Percentiles rank a stretch among this genome's conserved stretches.
These are phyloP conservation scores for Calamus simplicifolius DNA, from an alignment of 176 grass and related monocot species.

Conservation along the genomic window DNA sequence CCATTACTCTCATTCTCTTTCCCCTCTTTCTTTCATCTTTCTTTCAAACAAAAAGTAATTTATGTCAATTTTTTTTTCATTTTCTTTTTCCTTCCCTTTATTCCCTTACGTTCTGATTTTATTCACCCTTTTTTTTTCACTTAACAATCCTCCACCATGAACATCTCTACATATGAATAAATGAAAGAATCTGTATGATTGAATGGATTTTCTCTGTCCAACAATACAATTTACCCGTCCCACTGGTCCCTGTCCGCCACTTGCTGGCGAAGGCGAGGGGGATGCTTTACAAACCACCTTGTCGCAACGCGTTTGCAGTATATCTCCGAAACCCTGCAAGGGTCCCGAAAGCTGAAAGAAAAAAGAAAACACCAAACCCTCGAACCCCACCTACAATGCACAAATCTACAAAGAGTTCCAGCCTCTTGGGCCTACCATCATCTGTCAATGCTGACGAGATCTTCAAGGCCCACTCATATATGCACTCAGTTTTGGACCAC, in stretches of 20 bases:
- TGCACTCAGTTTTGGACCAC: not conserved
- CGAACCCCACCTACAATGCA: not conserved
- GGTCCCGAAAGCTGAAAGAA: not conserved
- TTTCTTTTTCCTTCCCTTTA: no score
- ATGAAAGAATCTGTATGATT: not conserved
- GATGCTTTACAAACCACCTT: no score
- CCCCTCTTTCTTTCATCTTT: no score
- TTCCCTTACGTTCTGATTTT: no score
- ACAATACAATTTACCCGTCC: not conserved
- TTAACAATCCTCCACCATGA: no score
- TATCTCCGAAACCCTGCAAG: not conserved
- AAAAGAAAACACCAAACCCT: not conserved
- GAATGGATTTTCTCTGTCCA: not conserved
- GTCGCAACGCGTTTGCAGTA: no score
- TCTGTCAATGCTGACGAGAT: not conserved
- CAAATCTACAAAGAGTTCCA: not conserved
- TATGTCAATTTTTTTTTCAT: no score
- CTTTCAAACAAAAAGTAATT: no score
- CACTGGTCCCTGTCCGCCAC: not conserved
- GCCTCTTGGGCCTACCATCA: not conserved
- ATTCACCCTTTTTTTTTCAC: no score
- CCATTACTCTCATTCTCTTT: no score
- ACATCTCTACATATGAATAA: no score
- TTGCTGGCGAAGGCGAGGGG: not conserved
- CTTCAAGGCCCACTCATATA: not conserved